These are phyloP conservation scores for Nicotiana rustica DNA, from an alignment of 305 asterid species.

Conservation along the genomic window DNA sequence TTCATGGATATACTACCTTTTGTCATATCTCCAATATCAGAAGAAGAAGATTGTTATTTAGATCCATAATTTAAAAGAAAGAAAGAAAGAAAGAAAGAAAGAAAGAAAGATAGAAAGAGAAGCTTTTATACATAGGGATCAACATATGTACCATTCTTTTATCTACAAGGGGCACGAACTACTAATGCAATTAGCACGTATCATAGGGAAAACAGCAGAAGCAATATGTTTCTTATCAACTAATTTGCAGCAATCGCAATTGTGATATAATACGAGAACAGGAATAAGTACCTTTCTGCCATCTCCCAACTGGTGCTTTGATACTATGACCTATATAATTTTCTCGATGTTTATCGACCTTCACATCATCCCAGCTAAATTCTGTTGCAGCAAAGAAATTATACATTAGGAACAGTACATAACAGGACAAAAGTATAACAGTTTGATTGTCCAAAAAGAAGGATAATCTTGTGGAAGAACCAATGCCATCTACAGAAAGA, in stretches of 20 bases:
- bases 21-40: not conserved
- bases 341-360: constrained; percentile 94
- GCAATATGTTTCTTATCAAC: constrained; percentile 2
- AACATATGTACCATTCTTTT: not conserved
- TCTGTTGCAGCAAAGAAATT: constrained; percentile 56
- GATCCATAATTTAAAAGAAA: not conserved
- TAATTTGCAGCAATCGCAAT: not conserved
- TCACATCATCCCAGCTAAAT: constrained; percentile 97
- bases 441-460: constrained; percentile 16
- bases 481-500: not conserved
- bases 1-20: not conserved
- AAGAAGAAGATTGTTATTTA: not conserved
- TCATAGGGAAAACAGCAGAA: not conserved
- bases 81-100: not conserved
- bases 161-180: not conserved
- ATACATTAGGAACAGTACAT: constrained; percentile 20
- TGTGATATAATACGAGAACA: not conserved
- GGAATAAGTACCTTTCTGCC: constrained; percentile 85
- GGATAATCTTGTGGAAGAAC: not conserved
- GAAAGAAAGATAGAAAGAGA: not conserved
- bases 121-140: not conserved
- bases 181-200: constrained; percentile 7
- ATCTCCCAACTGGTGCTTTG: constrained; percentile 99
- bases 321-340: constrained; percentile 94
- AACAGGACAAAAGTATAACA: not conserved